Base-by-base conservation (phyloP, 2,329 filamentous ascomycete genomes). In the Fusarium sp. region DNA sequence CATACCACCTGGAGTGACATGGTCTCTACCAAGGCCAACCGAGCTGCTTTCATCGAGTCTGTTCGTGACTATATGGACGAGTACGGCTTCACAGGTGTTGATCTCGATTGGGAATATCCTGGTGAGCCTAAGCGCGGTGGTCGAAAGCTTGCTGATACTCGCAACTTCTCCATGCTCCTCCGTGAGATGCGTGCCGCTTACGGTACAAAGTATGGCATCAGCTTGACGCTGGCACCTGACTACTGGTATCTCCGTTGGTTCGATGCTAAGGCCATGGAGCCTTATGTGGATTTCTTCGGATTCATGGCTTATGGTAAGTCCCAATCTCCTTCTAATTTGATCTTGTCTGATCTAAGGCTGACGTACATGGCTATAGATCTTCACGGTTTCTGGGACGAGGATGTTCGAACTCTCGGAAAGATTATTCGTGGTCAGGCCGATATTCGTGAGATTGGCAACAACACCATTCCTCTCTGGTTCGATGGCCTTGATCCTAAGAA, bases 81-180 rank as follows among this genome's bases (percentile, higher is more conserved):
- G 16, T 73, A 76, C 28, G 69, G 54, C 6, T 75, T 76, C 9
- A n/a, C 62, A 12, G 82, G 83, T 4, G 75, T 81, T 4, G 83
- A 86, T 56, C 57, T 85, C 0, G 82, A 85, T 59, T 85, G 83
- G 83, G 82, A 85, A 50, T 84, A 81, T 56, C 83, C 83, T 0
- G 79, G 58, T n/a, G 66, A 61, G n/a, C 42, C 58, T 46, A 76
- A 78, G 6, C 76, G 82, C 1, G 80, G 79, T 10, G 83, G 83
- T 0, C 60, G 64, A 0, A 63, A 67, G 4, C 61, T 62, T 29
- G 55, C 55, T 2, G 83, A 85, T 61, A 78, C 68, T 0, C 56
- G 57, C 3, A 84, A 84, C 63, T 76, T 80, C 20, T 76, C 78
- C 1, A 21, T 54, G 1, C 68, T 83, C 0, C 49, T 83, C 2